A percentile compares a stretch with the other conserved stretches of the same genome.
Evolutionary conservation across 208 protist genomes (phyloP).

Genomic region (Leishmania arabica): DNA sequence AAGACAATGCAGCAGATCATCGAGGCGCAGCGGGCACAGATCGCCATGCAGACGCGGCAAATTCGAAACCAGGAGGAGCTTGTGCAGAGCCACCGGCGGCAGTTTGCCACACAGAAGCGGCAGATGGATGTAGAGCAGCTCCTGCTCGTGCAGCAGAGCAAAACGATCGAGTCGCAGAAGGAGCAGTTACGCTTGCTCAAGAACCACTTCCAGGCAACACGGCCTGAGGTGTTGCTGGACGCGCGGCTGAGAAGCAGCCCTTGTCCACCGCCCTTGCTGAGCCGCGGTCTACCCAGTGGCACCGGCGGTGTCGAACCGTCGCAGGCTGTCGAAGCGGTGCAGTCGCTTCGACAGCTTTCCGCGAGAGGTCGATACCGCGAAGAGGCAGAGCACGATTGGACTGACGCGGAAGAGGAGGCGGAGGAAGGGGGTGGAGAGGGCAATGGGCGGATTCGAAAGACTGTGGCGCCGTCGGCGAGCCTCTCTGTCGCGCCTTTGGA

Average conservation of each 20-base stretch:
- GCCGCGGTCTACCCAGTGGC: background rate
- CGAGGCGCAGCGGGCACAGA: conserved; percentile 72
- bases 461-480: background rate
- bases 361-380: background rate
- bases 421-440: background rate
- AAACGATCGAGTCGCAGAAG: conserved; percentile 36
- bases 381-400: conserved; percentile 18
- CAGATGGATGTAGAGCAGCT: conserved; percentile 44
- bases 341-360: background rate
- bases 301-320: background rate
- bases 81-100: conserved; percentile 69
- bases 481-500: background rate
- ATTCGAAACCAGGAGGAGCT: conserved; percentile 70
- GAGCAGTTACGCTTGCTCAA: conserved; percentile 31
- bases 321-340: background rate
- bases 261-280: background rate
- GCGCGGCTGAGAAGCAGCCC: background rate
- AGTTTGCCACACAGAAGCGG: conserved; percentile 62
- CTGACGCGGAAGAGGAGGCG: conserved; percentile 10
- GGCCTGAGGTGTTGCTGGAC: conserved; percentile 25
- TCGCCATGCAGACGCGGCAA: conserved; percentile 73
- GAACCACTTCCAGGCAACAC: conserved; percentile 22
- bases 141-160: conserved; percentile 31
- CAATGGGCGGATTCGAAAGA: background rate
- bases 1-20: conserved; percentile 87